Base-by-base conservation (phyloP, 805 yeast genomes). In the Danielia oregonensis region DNA sequence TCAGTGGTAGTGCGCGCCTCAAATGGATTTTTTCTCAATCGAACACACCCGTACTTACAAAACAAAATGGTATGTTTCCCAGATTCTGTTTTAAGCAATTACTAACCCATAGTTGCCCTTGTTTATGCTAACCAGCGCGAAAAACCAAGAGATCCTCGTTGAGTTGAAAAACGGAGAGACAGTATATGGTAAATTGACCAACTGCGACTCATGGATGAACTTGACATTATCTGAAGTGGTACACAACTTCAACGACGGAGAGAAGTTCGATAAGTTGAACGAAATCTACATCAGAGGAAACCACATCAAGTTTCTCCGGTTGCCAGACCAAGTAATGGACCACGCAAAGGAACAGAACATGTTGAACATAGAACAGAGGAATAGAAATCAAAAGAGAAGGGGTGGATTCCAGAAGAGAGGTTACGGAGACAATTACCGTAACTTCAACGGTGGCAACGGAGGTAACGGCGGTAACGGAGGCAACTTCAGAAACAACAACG, bases 121-220 rank as follows among this genome's bases (percentile, higher is more conserved):
- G 51, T 89, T 88, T 49, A 72, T 93, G 42, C 74, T 93, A 52
- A 88, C 94, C 35, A 84, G 96, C 36, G 86, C 96, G 12, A 89
- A 88, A 59, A 89, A 86, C 38, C 89, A 86, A 53, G 84, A 88
- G 24, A 74, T 93, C 52, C 72, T 83, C 52, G 86, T 93, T 31
- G 98, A 91, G 59, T 75, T 93, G 54, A 93, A 93, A 59, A 80
- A 83, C 37, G 96, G 97, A 22, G 96, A 86, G 52, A 80, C 91
- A 7, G 69, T 89, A 32, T 83, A 82, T 52, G 99, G 99, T 32
- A 76, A 74, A 37, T 68, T 93, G 40, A 76, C 78, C 36, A 84
- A 86, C 53, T 87, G 95, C 49, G 99, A 93, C 58, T 80, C 86
- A 25, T 86, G 94, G 88, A 93, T 93, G 99, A 93, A 93, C 59